Conservation (phyloP, 768 basidiomycete genomes). For the Rhizopogon rudus region DNA sequence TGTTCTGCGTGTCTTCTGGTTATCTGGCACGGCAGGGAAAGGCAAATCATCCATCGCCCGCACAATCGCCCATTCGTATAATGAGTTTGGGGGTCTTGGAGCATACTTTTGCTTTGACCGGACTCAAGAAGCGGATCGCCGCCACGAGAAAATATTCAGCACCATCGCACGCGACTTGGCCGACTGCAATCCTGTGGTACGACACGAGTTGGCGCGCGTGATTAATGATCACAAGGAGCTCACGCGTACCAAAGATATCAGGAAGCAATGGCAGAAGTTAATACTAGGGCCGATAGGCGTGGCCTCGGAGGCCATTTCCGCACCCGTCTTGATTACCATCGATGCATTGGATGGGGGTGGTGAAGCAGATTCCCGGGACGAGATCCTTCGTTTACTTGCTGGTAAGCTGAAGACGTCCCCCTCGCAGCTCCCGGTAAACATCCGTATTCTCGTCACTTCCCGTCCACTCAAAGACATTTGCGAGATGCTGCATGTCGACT, state of each 20-base stretch:
- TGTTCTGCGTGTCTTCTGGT: slow-evolving; percentile 4
- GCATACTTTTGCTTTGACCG: no score
- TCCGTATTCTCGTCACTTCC: neutral
- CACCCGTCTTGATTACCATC: neutral
- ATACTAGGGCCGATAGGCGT: neutral
- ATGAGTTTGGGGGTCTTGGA: no score
- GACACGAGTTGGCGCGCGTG: no score
- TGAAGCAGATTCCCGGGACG: neutral
- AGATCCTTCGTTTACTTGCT: slow-evolving; percentile 9
- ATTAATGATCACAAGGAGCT: no score
- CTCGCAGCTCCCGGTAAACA: slow-evolving; percentile 1
- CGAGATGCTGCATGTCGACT: neutral
- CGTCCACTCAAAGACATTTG: slow-evolving; percentile 2
- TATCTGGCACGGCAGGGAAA: slow-evolving; percentile 7
- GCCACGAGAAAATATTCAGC: neutral
- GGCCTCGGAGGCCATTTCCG: slow-evolving; percentile 2
- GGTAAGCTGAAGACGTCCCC: slow-evolving; percentile 20
- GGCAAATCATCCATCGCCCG: slow-evolving; percentile 17
- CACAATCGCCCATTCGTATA: neutral
- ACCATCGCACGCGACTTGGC: neutral
- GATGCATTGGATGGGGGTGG: slow-evolving; percentile 18
- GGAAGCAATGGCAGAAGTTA: no score
- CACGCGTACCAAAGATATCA: no score
- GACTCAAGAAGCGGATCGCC: no score
- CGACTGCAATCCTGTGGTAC: neutral